Evolutionary conservation across 2,329 filamentous ascomycete genomes (phyloP), one percentile per base, ranked within the genome.

Genomic region (Fusarium humuli): DNA sequence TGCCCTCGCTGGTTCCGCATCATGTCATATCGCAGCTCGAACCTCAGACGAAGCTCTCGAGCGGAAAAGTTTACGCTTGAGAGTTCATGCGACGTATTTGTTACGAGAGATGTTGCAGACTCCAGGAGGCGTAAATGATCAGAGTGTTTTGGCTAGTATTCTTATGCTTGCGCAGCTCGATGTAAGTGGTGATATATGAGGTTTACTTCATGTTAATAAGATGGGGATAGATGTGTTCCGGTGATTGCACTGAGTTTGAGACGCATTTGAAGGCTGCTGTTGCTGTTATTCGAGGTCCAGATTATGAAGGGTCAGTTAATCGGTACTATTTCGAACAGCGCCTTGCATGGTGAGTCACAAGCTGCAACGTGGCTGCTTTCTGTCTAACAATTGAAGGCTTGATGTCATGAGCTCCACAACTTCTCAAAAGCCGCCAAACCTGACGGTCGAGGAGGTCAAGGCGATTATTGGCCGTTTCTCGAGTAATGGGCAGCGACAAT

Each of bases 111-210:
- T 54, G 47, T 34, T 66, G 1, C 41, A 53, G 29, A 20, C 6
- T 2, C 25, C 34, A 0, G 20, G 1, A 2, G 5, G 22, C 5
- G 34, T 13, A 6, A 18, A 29, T 5, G 63, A 66, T 5, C 63
- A 66, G 10, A 40, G 9, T 1, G 32, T 66, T 7, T 16, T 66
- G 0, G 63, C 60, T 2, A 66, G 63, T 7, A 59, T 66, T 9
- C 7, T 66, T 20, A 65, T 66, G 63, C 18, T 66, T 1, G 63
- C 63, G 1, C 63, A 66, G 10, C 60, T 66, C 16, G 62, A 66
- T n/a, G 62, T 65, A 34, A 32, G 62, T 34, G 8, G 9, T 6
- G 23, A 25, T 6, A 25, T 25, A 25, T 7, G 23, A 25, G 23
- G 23, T 25, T 25, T 22, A 22, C 3, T 22, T 4, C 3, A 22